phyloP scores from a whole-genome alignment of 129 eudicot species.

The Flaveria brownii region DNA sequence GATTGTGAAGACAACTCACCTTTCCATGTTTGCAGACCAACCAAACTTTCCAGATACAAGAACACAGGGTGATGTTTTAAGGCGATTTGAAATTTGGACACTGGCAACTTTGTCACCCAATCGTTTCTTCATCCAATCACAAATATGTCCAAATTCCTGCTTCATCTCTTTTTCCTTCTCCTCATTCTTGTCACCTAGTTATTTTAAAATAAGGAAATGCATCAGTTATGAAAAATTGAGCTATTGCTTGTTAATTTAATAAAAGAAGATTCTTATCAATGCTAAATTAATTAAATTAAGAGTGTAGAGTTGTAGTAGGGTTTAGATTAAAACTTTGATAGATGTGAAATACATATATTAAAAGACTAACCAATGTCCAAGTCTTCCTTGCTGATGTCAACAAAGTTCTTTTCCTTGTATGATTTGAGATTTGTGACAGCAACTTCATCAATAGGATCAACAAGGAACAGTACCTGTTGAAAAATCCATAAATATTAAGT shows the following conservation, averaged over 20 bases:
- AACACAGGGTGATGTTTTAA: constrained; percentile 90
- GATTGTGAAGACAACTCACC: constrained; percentile 33
- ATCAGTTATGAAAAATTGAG: not conserved
- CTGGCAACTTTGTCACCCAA: constrained; percentile 88
- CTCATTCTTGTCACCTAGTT: constrained; percentile 53
- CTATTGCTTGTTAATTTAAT: not conserved
- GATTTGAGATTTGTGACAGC: constrained; percentile 81
- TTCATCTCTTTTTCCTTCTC: constrained; percentile 71
- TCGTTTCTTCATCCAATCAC: constrained; percentile 47
- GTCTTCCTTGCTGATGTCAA: constrained; percentile 95
- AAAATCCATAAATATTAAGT: constrained; percentile 2
- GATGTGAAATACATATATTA: not conserved
- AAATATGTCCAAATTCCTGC: constrained; percentile 60
- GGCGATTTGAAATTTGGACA: constrained; percentile 85
- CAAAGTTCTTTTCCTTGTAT: constrained; percentile 75
- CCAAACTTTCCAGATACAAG: constrained; percentile 94
- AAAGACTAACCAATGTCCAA: constrained; percentile 71
- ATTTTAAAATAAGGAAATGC: not conserved
- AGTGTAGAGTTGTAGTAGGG: not conserved
- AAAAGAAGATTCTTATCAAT: not conserved
- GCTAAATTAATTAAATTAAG: not conserved
- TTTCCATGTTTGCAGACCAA: constrained; percentile 99
- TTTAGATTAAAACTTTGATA: not conserved
- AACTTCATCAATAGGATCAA: constrained; percentile 93
- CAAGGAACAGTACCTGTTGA: constrained; percentile 72